These are phyloP conservation scores for Aspergillus avenaceus DNA, from an alignment of 495 filamentous ascomycete species.

Conservation along the genomic window DNA sequence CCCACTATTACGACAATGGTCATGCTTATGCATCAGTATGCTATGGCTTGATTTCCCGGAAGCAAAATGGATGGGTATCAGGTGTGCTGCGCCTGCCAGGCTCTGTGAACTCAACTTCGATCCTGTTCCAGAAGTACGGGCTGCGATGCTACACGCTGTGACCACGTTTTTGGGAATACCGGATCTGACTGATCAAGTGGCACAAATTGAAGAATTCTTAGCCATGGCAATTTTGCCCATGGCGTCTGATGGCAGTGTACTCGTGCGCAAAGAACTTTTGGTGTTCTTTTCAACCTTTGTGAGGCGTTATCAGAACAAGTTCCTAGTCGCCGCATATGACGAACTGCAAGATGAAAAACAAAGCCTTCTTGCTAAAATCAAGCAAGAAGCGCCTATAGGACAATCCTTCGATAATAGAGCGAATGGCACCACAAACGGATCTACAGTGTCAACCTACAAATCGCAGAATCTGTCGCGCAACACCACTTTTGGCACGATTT, in stretches of 20 bases:
- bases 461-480: conserved; percentile 61
- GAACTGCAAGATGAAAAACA: conserved; percentile 83
- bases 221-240: conserved; percentile 81
- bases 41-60: conserved; percentile 88
- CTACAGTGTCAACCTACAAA: conserved; percentile 16
- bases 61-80: conserved; percentile 90
- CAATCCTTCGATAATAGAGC: conserved; percentile 10
- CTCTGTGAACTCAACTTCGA: conserved; percentile 81
- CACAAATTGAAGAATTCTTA: conserved; percentile 81
- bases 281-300: conserved; percentile 94
- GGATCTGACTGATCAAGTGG: conserved; percentile 86
- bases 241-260: conserved; percentile 83
- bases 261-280: conserved; percentile 87
- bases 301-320: conserved; percentile 85
- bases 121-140: conserved; percentile 87
- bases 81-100: conserved; percentile 70
- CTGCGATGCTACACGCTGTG: conserved; percentile 88
- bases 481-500: conserved; percentile 85
- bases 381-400: conserved; percentile 21
- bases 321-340: conserved; percentile 87
- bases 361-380: conserved; percentile 47
- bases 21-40: conserved; percentile 92
- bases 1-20: conserved; percentile 89
- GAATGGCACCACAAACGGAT: conserved; percentile 6
- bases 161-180: conserved; percentile 92